Evolutionary conservation across 192 early-diverging fungal species (phyloP).

Genomic region (Jimgerdemannia lactiflua): DNA sequence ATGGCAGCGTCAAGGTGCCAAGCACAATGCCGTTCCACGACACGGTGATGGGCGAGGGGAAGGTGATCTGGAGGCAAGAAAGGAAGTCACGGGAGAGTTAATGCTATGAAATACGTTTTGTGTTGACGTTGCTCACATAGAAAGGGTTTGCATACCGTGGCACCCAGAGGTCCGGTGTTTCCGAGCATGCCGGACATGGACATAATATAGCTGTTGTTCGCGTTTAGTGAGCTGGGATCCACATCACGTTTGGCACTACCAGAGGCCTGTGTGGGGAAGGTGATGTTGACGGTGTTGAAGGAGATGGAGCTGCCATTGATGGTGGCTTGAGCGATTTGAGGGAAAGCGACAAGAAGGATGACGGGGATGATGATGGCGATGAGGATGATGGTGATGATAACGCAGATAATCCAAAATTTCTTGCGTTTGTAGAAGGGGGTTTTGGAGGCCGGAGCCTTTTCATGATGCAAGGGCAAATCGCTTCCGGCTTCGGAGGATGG

Average conservation of each 20-base stretch:
- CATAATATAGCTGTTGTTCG: constrained; percentile 24
- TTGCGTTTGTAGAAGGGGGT: constrained; percentile 43
- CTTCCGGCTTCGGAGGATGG: neutral
- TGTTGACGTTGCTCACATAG: neutral
- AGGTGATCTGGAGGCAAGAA: constrained; percentile 44
- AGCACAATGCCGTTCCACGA: constrained; percentile 39
- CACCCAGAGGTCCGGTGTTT: constrained; percentile 25
- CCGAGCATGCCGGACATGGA: constrained; percentile 21
- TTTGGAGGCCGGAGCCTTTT: constrained; percentile 43
- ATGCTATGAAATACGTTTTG: too few relatives aligned
- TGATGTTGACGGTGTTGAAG: constrained; percentile 37
- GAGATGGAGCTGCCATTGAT: constrained; percentile 39
- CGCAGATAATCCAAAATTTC: constrained; percentile 54
- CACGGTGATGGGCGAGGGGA: constrained; percentile 46
- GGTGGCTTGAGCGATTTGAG: constrained; percentile 43
- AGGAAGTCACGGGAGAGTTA: constrained; percentile 4
- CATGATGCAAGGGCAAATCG: constrained; percentile 13
- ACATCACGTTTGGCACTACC: neutral
- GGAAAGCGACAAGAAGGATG: constrained; percentile 49
- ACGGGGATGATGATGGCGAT: constrained; percentile 45
- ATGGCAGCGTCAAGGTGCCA: constrained; percentile 34
- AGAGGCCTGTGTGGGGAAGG: constrained; percentile 13
- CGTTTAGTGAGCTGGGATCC: neutral
- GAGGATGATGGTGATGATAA: constrained; percentile 40
- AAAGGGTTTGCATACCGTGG: neutral